Evolutionary conservation across 345 rosid genomes (phyloP), one percentile per base, ranked within the genome.

Genomic region (Eucalyptus marginata): DNA sequence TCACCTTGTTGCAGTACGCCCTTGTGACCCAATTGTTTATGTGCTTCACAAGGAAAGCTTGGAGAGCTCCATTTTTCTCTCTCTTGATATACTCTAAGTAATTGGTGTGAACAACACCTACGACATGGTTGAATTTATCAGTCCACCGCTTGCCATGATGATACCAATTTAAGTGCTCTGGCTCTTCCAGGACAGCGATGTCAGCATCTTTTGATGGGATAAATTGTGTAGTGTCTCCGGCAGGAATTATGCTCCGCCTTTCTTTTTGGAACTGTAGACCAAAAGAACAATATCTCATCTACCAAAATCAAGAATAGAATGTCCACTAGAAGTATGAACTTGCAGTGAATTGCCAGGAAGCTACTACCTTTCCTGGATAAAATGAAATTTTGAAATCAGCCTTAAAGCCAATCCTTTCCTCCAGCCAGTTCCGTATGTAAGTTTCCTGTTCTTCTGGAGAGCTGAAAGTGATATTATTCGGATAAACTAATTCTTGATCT

Each of bases 71-170:
- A 88, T 98, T 93, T 90, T 94, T 97, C 94, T 98, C 99, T 90
- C 99, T 95, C 92, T 98, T 98, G 90, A 98, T 98, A 93, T 98
- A 98, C 89, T 98, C 99, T 91, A 98, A 94, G 94, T 98, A 98
- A 93, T 97, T 98, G 86, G 99, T 98, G 94, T 98, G 99, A 71
- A 98, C 98, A 90, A 98, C 89, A 88, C 99, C 99, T 86, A 98
- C 97, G 80, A 98, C 99, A 92, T 98, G 97, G 91, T 97, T 97
- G 93, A 97, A 98, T 90, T 98, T 98, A 90, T 95, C 96, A 13
- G 99, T 97, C 99, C 99, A 98, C 54, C 98, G 98, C 92, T 92
- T 97, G 64, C 99, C 99, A 86, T 98, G 99, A 90, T 98, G 94
- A 86, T 98, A 98, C 99, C 99, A 98, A 92, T 97, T 98, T 90